Percentiles rank a stretch among this genome's conserved stretches.
Evolutionary conservation across 345 rosid genomes (phyloP).

Genomic region (Populus davidiana): DNA sequence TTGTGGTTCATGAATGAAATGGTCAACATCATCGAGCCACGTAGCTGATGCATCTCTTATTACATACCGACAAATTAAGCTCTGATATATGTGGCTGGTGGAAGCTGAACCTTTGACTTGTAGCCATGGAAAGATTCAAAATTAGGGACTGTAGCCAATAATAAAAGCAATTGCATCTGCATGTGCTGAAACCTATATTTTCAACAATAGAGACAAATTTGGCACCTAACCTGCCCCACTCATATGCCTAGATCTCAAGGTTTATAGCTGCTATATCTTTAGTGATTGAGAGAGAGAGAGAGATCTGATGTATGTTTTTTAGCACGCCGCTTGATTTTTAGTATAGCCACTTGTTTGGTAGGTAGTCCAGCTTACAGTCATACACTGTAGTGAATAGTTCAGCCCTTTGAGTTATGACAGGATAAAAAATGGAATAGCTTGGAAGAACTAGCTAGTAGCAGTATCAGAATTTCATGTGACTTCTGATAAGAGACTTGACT

Average conservation of each 20-base stretch:
- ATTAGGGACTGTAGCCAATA: not conserved
- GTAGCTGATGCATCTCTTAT: not conserved
- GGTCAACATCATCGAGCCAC: not conserved
- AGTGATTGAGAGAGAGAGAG: not conserved
- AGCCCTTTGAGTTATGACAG: not conserved
- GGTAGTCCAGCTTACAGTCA: not conserved
- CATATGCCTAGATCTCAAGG: not conserved
- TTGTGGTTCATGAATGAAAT: not conserved
- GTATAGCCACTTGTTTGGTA: not conserved
- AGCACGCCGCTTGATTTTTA: not conserved
- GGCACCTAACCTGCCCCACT: not conserved
- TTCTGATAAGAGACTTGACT: not conserved
- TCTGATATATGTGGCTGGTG: not conserved
- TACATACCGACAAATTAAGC: not conserved
- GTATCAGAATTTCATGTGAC: not conserved
- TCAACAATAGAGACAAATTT: conserved; percentile 10
- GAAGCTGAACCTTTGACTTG: not conserved
- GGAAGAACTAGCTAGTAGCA: not conserved
- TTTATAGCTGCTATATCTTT: not conserved
- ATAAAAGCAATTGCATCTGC: not conserved
- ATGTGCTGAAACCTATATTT: conserved; percentile 6
- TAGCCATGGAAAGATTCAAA: not conserved
- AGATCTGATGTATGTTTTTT: no score
- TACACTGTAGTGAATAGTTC: not conserved
- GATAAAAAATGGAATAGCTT: not conserved